Evolutionary conservation across 108 stramenopile genomes (phyloP), one percentile per base, ranked within the genome.

Genomic region (Nitzschia sp.): DNA sequence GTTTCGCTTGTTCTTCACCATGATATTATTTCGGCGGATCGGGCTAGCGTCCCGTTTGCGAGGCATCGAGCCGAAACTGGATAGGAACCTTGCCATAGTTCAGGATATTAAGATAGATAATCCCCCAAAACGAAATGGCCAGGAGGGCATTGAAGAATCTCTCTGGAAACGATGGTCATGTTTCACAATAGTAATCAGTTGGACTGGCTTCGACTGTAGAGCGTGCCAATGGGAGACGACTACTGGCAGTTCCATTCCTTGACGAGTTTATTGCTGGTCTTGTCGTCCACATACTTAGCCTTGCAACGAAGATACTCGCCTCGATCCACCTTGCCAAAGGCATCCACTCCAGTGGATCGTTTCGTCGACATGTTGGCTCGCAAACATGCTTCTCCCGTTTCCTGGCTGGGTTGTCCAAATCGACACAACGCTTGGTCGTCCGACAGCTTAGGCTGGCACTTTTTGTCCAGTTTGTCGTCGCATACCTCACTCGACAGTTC

Each of bases 301-400:
- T 76, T 76, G 66, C 84, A 85, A 33, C 57, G 54, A 23, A 76
- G 34, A 54, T 68, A 85, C 55, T 85, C 78, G 24, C 81, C 81
- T 36, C 85, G 72, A 59, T 86, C 85, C 8, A 81, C 77, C 45
- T 77, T 83, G 19, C 85, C 85, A 64, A 67, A 71, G 0, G 80
- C 77, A 64, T 78, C 74, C 1, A 83, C 80, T 23, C 46, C 57
- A 18, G 38, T 70, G 1, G 60, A 47, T 18, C 77, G 49, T n/a
- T 57, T 54, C 18, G 68, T 73, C 11, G 72, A 53, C 36, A 81
- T 74, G 15, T 70, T 70, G 1, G 85, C 85, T 34, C 85, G 61
- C 38, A 59, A 21, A 51, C 85, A 86, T 0, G 85, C 85, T 27
- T 83, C 72, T 30, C 85, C 85, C 51, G 72, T 82, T 54, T 65